phyloP scores from a whole-genome alignment of 108 stramenopile genomes.

The Cyclotella sp. region DNA sequence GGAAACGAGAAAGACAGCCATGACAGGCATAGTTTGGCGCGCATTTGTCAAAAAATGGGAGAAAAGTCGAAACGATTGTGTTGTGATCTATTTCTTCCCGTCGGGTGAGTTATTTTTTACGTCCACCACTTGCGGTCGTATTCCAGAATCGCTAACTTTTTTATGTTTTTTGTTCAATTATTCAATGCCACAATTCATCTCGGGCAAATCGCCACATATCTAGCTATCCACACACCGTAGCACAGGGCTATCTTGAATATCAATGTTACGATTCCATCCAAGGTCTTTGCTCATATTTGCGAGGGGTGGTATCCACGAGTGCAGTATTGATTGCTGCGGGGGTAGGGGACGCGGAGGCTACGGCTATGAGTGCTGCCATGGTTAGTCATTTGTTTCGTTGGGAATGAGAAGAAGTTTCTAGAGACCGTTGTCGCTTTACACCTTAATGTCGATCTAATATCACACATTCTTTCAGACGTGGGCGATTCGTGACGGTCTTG shows the following conservation, averaged over 20 bases:
- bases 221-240: conserved; percentile 75
- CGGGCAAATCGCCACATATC: neutral
- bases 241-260: conserved; percentile 79
- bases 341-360: conserved; percentile 86
- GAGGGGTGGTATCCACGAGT: conserved; percentile 86
- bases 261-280: conserved; percentile 93
- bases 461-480: conserved; percentile 46
- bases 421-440: neutral
- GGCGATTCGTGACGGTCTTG: conserved; percentile 90
- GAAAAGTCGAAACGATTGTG: conserved; percentile 23
- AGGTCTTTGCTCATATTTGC: conserved; percentile 93
- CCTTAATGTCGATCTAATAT: too few species aligned
- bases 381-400: conserved; percentile 8
- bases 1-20: neutral
- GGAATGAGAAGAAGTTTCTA: neutral
- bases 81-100: conserved; percentile 68
- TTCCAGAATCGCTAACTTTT: neutral
- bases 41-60: neutral
- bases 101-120: conserved; percentile 36
- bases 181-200: neutral
- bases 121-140: neutral
- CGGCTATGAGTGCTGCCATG: conserved; percentile 84
- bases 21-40: neutral
- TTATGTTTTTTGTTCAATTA: neutral
- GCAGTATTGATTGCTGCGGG: conserved; percentile 90